Evolutionary conservation across 1,284 basidiomycete species (phyloP), one percentile per base, ranked within the genome.

Genomic region (Ustilago trichophora): DNA sequence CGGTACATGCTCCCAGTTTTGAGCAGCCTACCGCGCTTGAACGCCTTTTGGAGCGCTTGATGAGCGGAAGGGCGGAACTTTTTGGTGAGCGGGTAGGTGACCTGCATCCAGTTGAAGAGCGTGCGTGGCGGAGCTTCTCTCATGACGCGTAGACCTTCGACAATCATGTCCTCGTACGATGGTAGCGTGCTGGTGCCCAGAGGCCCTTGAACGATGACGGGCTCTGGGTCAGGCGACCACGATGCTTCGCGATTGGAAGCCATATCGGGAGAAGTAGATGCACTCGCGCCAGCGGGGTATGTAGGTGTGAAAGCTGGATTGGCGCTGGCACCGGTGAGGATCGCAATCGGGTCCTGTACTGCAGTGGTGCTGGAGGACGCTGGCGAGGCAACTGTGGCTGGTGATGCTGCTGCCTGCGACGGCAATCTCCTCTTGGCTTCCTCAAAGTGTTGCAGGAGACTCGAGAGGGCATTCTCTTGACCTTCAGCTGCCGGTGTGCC

Each of bases 31-130:
- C 76, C 77, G 11, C 77, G 73, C 47, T 79, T 79, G 36, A 70
- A 72, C 15, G 78, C 77, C 46, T 79, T 80, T 40, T 78, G 75
- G 18, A 80, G 43, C 3, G 78, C 77, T 51, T 80, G 78, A 24
- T 73, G 72, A 6, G 78, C 78, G 4, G 78, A 80, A 6, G 78
- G 74, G 11, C 76, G 73, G 51, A 80, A 80, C 60, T 78, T 80
- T 34, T 77, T 77, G 52, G 62, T 73, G 29, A 80, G 67, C 16
- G 75, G 75, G 24, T 80, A 79, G 12, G 73, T 71, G 27, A 67
- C 69, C 59, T 69, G 68, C 73, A 76, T 78, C 73, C 74, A 77
- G 44, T 74, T 70, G 51, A 73, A 76, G 6, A 77, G 64, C 27
- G 60, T 68, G 25, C 75, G 69, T 10, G 75, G 75, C 27, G 75